phyloP scores from a whole-genome alignment of 208 protist genomes.

The Leishmania amazonensis region DNA sequence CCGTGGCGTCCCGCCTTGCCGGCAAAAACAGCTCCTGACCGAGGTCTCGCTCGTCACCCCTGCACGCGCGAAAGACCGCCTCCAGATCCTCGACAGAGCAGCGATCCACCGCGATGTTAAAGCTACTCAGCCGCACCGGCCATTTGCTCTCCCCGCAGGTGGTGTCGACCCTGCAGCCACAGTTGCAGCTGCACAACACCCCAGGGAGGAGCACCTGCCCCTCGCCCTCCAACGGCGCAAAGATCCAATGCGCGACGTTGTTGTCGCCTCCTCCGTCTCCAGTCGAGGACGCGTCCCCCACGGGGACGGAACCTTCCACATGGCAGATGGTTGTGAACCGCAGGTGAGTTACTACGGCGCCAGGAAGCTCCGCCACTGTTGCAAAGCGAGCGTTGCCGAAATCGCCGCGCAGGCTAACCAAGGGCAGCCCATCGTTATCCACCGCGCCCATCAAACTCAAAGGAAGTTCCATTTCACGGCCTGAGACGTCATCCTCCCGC shows the following conservation, averaged over 20 bases:
- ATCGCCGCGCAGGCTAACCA: slow-evolving; percentile 20
- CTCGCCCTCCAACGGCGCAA: slow-evolving; percentile 16
- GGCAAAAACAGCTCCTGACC: background rate
- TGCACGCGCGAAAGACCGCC: slow-evolving; percentile 16
- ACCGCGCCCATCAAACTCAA: slow-evolving; percentile 24
- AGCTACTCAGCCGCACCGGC: slow-evolving; percentile 9
- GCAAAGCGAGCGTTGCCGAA: slow-evolving; percentile 20
- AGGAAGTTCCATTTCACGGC: slow-evolving; percentile 6
- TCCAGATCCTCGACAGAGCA: slow-evolving; percentile 10
- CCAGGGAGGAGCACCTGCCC: slow-evolving; percentile 20
- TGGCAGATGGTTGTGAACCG: slow-evolving; percentile 23
- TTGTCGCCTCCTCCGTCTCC: background rate
- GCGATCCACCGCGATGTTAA: slow-evolving; percentile 13
- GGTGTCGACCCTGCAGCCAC: slow-evolving; percentile 18
- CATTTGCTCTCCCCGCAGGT: background rate
- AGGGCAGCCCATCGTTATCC: slow-evolving; percentile 20
- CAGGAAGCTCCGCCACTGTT: slow-evolving; percentile 9
- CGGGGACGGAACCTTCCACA: background rate
- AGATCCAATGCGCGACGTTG: slow-evolving; percentile 10
- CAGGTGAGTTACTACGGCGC: slow-evolving; percentile 24
- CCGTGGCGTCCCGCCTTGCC: background rate
- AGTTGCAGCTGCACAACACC: slow-evolving; percentile 3
- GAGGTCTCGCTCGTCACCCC: background rate
- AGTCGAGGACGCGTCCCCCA: background rate
- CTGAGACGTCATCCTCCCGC: background rate